Evolutionary conservation across 2,329 filamentous ascomycete species (phyloP), one percentile per base, ranked within the genome.

Genomic region (Colletotrichum viniferum): DNA sequence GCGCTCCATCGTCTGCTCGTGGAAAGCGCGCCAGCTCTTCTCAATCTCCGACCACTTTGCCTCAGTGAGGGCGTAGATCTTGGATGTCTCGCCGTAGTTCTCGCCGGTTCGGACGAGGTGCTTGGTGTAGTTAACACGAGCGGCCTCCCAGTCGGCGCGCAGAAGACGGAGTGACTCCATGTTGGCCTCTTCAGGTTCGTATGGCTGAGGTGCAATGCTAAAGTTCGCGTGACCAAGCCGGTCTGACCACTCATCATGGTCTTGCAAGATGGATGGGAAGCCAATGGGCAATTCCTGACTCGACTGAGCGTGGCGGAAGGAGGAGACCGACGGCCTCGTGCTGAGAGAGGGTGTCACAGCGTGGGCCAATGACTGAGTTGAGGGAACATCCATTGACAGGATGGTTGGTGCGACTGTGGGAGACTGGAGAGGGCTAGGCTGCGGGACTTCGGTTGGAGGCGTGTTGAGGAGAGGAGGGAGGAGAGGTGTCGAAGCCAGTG

Each of bases 201-300:
- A 98, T 0, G 96, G 96, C 82, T 93, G 91, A 0, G 96, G 96
- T 26, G 91, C 87, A 79, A 98, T 97, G 79, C 91, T 96, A 83
- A 97, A 98, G 86, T 98, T 98, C 78, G 96, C 96, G 82, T 98
- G 96, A 32, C 96, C 96, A 16, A 98, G 91, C 72, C 92, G 92
- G 81, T 94, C 91, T 1, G 95, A 94, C 96, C 96, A 98, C 78
- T 93, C 92, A 82, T 98, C 95, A 65, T 92, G 89, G 7, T 92
- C 91, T 71, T 94, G 91, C 36, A 93, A 86, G 77, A 96, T 91
- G 6, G 91, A 89, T 5, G 92, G 91, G 18, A 94, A 90, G 6
- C 90, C 88, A 43, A 90, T 86, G 67, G 83, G 90, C 78, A 82
- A 86, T 79, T 85, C 89, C 82, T 80, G 83, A 81, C 81, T 81